Base-by-base conservation (phyloP, 2,329 filamentous ascomycete genomes). In the Clathrospora elynae region DNA sequence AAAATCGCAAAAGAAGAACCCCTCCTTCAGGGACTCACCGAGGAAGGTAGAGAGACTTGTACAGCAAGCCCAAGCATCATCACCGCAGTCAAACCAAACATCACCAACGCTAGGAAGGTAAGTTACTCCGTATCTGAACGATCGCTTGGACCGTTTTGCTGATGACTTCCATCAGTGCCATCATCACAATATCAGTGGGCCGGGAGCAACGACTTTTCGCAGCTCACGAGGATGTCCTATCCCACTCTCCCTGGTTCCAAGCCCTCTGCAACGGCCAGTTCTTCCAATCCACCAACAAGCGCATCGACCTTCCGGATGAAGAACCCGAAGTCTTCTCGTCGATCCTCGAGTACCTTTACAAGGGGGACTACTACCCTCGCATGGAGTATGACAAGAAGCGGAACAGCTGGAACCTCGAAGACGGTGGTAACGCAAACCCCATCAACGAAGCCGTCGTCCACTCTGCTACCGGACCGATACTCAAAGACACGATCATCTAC, bases 401-500 rank as follows among this genome's bases (percentile, higher is more conserved):
- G 41, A 84, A 89, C 69, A 85, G 82, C 37, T 96, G 88, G 86
- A 85, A 87, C 65, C 75, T 96, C n/a, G 90, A 95, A 70, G 81
- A 83, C 35, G 68, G 72, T 1, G 75, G 67, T 42, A 64, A 66
- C 33, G 53, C 55, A 33, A 76, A 66, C 42, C 60, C 59, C 40
- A 51, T 57, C 20, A 59, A 45, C 6, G 74, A 77, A 45, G 66
- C 77, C 51, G 71, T 73, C 16, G 77, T 95, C 51, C 86, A 85
- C 55, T 83, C 87, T 49, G 32, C 52, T 10, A 80, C 81, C 32
- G 79, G 78, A 7, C 79, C 86, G 31, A 77, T 96, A 30, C 76
- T 96, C 51, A 93, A 91, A 63, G 91, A 96, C 66, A 96, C 91
- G 0, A 83, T 91, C 64, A 85, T 96, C 55, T 96, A 96, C 58